phyloP scores from a whole-genome alignment of 805 yeast species.

The Komagataella populi region DNA sequence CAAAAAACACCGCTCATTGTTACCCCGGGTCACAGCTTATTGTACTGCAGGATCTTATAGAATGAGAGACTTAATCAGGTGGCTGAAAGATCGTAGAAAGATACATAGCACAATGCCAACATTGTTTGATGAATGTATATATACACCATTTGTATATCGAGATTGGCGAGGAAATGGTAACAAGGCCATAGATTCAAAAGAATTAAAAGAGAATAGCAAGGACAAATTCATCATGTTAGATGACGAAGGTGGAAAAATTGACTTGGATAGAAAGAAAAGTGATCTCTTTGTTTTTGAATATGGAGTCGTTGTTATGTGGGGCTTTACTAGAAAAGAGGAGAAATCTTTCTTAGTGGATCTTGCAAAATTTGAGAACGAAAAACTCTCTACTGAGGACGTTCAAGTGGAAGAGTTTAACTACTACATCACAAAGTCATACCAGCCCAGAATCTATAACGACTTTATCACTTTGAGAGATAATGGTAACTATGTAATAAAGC shows the following conservation, averaged over 20 bases:
- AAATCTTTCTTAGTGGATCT: conserved; percentile 66
- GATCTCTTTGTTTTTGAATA: conserved; percentile 88
- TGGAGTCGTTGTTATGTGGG: conserved; percentile 98
- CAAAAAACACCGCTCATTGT: conserved; percentile 65
- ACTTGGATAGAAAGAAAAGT: conserved; percentile 60
- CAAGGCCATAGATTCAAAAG: conserved; percentile 4
- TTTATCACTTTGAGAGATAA: conserved; percentile 89
- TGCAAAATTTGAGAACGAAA: conserved; percentile 86
- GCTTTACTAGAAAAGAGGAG: conserved; percentile 78
- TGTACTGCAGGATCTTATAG: conserved; percentile 90
- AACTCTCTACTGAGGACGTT: conserved; percentile 80
- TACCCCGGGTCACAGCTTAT: conserved; percentile 92
- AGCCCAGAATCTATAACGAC: conserved; percentile 91
- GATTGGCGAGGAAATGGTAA: conserved; percentile 49
- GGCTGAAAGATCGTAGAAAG: conserved; percentile 70
- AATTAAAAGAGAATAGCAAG: conserved; percentile 8
- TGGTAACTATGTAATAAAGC: conserved; percentile 77
- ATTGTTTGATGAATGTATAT: conserved; percentile 86
- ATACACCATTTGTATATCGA: conserved; percentile 77
- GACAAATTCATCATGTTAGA: conserved; percentile 54
- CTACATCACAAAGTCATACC: conserved; percentile 86
- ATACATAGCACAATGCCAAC: conserved; percentile 72
- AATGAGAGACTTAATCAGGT: conserved; percentile 75
- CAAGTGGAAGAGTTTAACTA: conserved; percentile 93
- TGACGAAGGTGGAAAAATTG: conserved; percentile 93